Evolutionary conservation across 1,139 yeast genomes (phyloP).

Genomic region (Zygosaccharomyces pseudobailii): DNA sequence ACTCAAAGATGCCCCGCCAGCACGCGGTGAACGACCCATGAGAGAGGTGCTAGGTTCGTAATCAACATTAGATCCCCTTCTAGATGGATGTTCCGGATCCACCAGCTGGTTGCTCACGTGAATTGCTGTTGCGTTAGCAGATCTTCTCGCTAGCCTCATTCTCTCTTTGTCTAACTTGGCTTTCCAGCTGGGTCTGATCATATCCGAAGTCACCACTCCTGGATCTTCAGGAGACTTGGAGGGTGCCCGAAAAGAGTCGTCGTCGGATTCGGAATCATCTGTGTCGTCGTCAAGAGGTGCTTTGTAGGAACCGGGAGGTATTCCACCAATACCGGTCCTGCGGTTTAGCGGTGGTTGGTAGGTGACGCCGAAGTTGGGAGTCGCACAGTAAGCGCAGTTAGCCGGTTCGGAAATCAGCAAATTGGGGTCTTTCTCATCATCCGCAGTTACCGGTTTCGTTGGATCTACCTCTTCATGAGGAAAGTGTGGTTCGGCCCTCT

Average conservation of each 20-base stretch:
- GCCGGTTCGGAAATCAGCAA: slow-evolving; percentile 81
- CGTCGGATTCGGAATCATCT: neutral
- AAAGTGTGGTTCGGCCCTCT: slow-evolving; percentile 89
- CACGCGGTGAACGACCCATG: slow-evolving; percentile 7
- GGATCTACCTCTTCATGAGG: slow-evolving; percentile 64
- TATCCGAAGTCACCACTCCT: slow-evolving; percentile 70
- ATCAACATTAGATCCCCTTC: slow-evolving; percentile 21
- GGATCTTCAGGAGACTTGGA: slow-evolving; percentile 60
- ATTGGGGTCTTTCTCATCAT: slow-evolving; percentile 45
- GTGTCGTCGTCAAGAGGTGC: neutral
- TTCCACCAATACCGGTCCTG: slow-evolving; percentile 46
- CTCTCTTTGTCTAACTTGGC: slow-evolving; percentile 64
- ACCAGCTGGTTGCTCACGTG: slow-evolving; percentile 68
- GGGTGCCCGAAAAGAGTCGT: slow-evolving; percentile 33
- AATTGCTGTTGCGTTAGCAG: slow-evolving; percentile 92
- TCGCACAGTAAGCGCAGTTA: slow-evolving; percentile 90
- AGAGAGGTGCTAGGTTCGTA: slow-evolving; percentile 18
- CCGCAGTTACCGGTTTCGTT: slow-evolving; percentile 31
- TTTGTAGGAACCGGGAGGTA: slow-evolving; percentile 14
- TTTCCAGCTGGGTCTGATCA: slow-evolving; percentile 92
- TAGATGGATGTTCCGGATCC: slow-evolving; percentile 34
- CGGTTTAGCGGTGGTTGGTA: slow-evolving; percentile 60
- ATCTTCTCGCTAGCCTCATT: slow-evolving; percentile 70
- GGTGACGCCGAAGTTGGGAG: slow-evolving; percentile 78
- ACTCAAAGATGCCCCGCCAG: slow-evolving; percentile 19